Conservation (phyloP, 2,329 filamentous ascomycete genomes). For the Botryosphaeria dothidea region DNA sequence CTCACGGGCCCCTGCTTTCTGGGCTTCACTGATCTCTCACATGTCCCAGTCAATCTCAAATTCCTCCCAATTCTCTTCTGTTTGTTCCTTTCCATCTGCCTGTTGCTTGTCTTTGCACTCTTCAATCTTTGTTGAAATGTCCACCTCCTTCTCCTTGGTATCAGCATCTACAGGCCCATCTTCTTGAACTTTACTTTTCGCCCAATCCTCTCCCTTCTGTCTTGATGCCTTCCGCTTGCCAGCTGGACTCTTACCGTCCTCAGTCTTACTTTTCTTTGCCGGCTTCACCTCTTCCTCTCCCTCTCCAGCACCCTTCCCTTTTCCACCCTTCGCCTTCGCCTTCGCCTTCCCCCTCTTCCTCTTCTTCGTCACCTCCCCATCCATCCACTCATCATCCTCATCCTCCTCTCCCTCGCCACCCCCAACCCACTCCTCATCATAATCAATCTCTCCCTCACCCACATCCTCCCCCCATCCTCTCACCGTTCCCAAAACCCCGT, state of each 20-base stretch:
- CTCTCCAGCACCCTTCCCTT: too few species aligned
- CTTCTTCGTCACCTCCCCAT: background rate
- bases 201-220: background rate
- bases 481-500: background rate
- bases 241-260: background rate
- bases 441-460: background rate
- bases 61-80: background rate
- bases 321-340: background rate
- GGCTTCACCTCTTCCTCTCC: background rate
- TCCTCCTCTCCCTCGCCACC: background rate
- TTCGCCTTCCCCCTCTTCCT: background rate
- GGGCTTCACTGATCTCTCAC: background rate
- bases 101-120: background rate
- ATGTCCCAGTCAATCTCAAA: conserved; percentile 9
- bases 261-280: background rate
- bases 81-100: background rate
- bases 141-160: background rate
- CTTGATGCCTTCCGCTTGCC: background rate
- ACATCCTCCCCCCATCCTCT: background rate
- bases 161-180: background rate
- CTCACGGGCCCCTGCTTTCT: background rate
- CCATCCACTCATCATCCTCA: background rate
- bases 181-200: background rate
- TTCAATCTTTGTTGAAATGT: background rate
- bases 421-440: too few species aligned